Conservation (phyloP, 2,329 filamentous ascomycete genomes). For the Sporothrix protearum region DNA sequence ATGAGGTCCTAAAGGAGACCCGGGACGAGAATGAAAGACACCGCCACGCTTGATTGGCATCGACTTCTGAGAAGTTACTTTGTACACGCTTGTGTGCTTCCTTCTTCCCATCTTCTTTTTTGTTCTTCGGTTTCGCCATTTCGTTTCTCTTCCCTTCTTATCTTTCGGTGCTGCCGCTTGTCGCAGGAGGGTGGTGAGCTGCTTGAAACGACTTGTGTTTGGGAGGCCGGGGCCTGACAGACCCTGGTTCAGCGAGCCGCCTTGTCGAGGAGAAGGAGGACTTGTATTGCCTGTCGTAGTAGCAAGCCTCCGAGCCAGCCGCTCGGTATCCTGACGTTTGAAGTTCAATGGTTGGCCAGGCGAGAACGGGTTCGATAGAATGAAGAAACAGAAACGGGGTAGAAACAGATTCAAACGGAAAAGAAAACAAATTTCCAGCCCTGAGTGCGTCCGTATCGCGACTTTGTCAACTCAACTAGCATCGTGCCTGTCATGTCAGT, state of each 20-base stretch:
- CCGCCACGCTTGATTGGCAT: not conserved
- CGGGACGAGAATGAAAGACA: not conserved
- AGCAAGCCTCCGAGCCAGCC: not conserved
- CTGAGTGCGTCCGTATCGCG: not conserved
- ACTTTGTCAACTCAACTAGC: not conserved
- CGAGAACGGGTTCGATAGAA: too few relatives aligned
- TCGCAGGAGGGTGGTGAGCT: conserved; percentile 7
- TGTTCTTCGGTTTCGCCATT: not conserved
- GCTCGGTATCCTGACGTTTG: not conserved
- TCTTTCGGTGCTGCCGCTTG: not conserved
- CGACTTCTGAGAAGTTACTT: not conserved
- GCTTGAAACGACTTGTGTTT: conserved; percentile 25
- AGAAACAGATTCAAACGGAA: not conserved
- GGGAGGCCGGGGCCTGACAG: not conserved
- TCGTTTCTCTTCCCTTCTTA: not conserved
- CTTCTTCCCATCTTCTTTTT: not conserved
- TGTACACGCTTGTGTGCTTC: not conserved
- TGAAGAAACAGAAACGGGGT: not conserved
- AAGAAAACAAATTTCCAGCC: not conserved
- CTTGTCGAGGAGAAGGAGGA: not conserved
- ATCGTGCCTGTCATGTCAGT: not conserved
- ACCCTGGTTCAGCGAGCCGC: not conserved
- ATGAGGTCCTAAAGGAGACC: too few relatives aligned
- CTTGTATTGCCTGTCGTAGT: too few relatives aligned
- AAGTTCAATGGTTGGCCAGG: not conserved